Evolutionary conservation across 345 rosid genomes (phyloP), one percentile per base, ranked within the genome.

Genomic region (Boechera divaricarpa): DNA sequence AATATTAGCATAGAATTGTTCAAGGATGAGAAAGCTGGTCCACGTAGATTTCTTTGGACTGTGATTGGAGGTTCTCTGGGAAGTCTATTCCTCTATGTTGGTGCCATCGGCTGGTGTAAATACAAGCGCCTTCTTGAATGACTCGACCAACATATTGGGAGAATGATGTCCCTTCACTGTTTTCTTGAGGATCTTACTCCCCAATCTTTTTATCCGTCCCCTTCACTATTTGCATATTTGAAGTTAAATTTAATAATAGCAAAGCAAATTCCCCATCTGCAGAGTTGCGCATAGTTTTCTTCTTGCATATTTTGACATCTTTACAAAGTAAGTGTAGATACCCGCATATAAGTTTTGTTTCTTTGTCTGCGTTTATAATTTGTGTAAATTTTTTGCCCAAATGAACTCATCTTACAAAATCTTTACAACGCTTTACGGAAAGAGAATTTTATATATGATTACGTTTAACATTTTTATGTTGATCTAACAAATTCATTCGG

Each of bases 101-200:
- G 85, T 66, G 98, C 92, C 36, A 89, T 95, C 65, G 92, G 96
- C 44, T 92, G 94, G 97, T 90, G 86, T 55, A 95, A 86, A 83
- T 76, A 89, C 86, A 91, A 86, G 86, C 85, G 96, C 18, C 77
- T 95, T 77, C 83, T 95, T 33, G 91, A 89, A 58, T 91, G 78
- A 79, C 7, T 53, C 7, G n/a, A 33, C 31, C 48, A 31, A 33
- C 15, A 33, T 58, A 49, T 67, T 35, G 24, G 53, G 60, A 36
- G 73, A 48, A 18, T 42, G 31, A 44, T 45, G 67, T 47, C 13
- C 6, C 28, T 65, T 54, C 16, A 16, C 16, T 31, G 15, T 29
- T 7, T 57, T 65, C 35, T 42, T 7, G 61, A 36, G 49, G 36
- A 61, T 49, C 28, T 59, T 35, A 21, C 59, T 2, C 44, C 26